Evolutionary conservation across 1,284 basidiomycete genomes (phyloP).

Genomic region (Peniophora sp.): DNA sequence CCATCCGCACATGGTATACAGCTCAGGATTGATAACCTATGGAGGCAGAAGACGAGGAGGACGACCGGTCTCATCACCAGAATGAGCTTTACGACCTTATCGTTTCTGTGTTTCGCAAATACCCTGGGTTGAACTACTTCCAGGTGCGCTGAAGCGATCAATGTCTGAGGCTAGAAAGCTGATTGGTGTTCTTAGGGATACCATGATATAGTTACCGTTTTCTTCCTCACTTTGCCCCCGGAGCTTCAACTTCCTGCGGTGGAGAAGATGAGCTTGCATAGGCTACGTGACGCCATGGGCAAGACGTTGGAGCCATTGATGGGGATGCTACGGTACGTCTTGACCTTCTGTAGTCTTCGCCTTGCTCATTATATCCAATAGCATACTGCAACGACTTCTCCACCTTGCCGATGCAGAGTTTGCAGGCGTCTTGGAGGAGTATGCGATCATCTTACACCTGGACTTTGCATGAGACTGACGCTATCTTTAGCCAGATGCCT

Average conservation of each 20-base stretch:
- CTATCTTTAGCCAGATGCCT: constrained; percentile 38
- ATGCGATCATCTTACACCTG: constrained; percentile 15
- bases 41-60: constrained; percentile 3
- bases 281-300: constrained; percentile 88
- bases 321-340: constrained; percentile 67
- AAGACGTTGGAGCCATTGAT: constrained; percentile 77
- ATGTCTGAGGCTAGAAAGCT: neutral
- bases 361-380: constrained; percentile 18
- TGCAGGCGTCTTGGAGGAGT: constrained; percentile 62
- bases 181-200: constrained; percentile 59
- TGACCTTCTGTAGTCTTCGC: neutral
- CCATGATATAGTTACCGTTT: constrained; percentile 85
- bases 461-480: constrained; percentile 6
- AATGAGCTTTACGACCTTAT: constrained; percentile 69
- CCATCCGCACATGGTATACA: constrained; percentile 2
- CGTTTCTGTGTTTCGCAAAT: constrained; percentile 64
- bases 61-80: constrained; percentile 41
- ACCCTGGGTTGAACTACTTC: constrained; percentile 76
- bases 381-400: constrained; percentile 65
- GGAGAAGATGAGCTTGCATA: constrained; percentile 73
- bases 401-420: constrained; percentile 66
- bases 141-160: constrained; percentile 42
- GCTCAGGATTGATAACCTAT: constrained; percentile 1
- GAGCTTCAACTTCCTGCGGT: constrained; percentile 49
- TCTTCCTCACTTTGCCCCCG: constrained; percentile 73